These are phyloP conservation scores for Exsudoporus frostii DNA, from an alignment of 768 basidiomycete species.

Conservation along the genomic window DNA sequence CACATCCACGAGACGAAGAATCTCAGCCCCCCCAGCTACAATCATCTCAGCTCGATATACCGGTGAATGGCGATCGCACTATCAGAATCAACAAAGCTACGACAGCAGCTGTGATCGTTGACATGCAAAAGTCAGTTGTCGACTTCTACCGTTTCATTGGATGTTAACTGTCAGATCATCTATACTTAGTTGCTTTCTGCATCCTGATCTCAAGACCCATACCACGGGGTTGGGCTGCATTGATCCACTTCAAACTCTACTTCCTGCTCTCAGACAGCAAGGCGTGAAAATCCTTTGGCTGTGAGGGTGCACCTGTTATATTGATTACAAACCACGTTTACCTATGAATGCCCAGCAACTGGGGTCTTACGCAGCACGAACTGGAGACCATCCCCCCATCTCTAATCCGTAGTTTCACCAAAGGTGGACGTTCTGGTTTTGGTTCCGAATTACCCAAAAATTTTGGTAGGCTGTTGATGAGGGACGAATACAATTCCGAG, in stretches of 20 bases:
- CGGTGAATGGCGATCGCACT: conserved; percentile 48
- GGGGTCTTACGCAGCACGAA: conserved; percentile 68
- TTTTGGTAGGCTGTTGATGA: conserved; percentile 58
- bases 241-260: conserved; percentile 46
- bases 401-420: conserved; percentile 52
- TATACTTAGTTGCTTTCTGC: conserved; percentile 55
- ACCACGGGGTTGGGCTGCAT: conserved; percentile 57
- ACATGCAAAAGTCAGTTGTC: conserved; percentile 68
- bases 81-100: conserved; percentile 48
- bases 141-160: neutral
- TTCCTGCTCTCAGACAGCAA: conserved; percentile 46
- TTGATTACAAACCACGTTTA: neutral
- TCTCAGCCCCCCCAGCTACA: conserved; percentile 32
- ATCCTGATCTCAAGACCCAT: conserved; percentile 55
- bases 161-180: conserved; percentile 1
- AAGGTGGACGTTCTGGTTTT: conserved; percentile 47
- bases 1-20: conserved; percentile 33
- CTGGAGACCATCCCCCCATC: conserved; percentile 59
- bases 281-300: conserved; percentile 65
- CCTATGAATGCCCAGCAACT: conserved; percentile 45
- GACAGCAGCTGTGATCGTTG: conserved; percentile 60
- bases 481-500: conserved; percentile 54
- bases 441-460: conserved; percentile 50
- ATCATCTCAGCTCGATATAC: conserved; percentile 48
- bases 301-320: conserved; percentile 34